Base-by-base conservation (phyloP, 495 filamentous ascomycete species). In the Podospora fimiseda region DNA sequence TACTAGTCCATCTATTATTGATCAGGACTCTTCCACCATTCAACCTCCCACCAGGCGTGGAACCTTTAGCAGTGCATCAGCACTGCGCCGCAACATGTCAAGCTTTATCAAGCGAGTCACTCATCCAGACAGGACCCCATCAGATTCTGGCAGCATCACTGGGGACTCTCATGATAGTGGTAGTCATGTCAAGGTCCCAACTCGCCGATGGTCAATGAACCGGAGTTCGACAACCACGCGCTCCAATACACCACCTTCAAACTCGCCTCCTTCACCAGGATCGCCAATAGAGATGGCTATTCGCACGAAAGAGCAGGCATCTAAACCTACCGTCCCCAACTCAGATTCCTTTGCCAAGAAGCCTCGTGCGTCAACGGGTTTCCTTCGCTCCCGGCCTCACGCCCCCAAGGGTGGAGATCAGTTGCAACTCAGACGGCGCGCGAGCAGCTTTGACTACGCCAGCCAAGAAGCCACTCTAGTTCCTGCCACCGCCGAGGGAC, bases 191-290 rank as follows among this genome's bases (percentile, higher is more conserved):
- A 66, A 66, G 48, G 40, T 43, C 24, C 61, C 60, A 21, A 61
- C 56, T 20, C 70, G 74, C 23, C 70, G 74, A 22, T 75, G 71
- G 65, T 80, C 75, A 2, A 69, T 73, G 59, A 66, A 71, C 48
- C 70, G 61, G 49, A 76, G 75, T 27, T 65, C 62, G 51, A 55
- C 59, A 49, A 76, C 74, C 19, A 78, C 74, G n/a, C 67, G 73
- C 56, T 78, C 77, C 19, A 79, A 74, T 53, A 66, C 76, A 11
- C 77, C 77, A 16, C 77, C 27, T 33, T 33, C 27, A 33, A 33
- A 33, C 27, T 81, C 27, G 6, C 27, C 27, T 6, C 27, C 77
- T 2, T 80, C 77, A 20, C 77, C 75, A 11, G 64, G 63, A 39
- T 77, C 77, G 23, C 63, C 70, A 7, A 44, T 67, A 15, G 72